These are phyloP conservation scores for Saturnispora serradocipensis DNA, from an alignment of 805 yeast species.

Conservation along the genomic window DNA sequence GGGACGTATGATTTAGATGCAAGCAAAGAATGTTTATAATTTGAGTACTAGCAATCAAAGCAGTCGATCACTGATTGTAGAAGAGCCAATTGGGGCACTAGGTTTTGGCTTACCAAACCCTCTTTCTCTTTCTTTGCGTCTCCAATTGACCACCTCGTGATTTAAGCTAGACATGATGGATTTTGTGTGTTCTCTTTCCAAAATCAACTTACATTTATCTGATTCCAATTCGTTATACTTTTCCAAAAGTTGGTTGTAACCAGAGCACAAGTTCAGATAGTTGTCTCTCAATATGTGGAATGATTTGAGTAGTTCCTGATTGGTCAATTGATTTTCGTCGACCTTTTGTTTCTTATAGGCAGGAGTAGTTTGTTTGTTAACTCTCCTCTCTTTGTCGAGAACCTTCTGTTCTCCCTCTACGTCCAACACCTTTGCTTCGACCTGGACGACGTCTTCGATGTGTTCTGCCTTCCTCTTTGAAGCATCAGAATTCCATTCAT, in stretches of 20 bases:
- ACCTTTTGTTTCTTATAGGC: background rate
- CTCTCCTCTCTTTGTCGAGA: too few species aligned
- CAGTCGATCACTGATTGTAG: constrained; percentile 3
- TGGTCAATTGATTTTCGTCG: background rate
- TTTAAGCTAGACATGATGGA: constrained; percentile 18
- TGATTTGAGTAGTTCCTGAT: background rate
- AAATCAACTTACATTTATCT: constrained; percentile 16
- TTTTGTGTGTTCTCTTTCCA: constrained; percentile 22
- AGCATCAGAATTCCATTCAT: background rate
- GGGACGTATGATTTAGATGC: background rate
- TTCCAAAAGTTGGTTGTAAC: constrained; percentile 1
- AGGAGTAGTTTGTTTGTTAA: background rate
- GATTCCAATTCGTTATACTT: constrained; percentile 15
- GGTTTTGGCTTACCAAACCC: background rate
- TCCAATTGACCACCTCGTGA: constrained; percentile 15
- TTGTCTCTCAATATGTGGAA: constrained; percentile 1
- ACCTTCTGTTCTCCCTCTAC: background rate
- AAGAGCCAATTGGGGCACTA: background rate
- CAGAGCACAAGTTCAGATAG: constrained; percentile 3
- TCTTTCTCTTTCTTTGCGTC: constrained; percentile 13
- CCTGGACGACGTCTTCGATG: background rate
- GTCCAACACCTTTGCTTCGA: background rate
- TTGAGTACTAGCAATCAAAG: background rate
- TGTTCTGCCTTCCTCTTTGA: background rate
- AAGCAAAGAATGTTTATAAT: background rate